Evolutionary conservation across 2,329 filamentous ascomycete genomes (phyloP), one percentile per base, ranked within the genome.

Genomic region (Claviceps lovelessii): DNA sequence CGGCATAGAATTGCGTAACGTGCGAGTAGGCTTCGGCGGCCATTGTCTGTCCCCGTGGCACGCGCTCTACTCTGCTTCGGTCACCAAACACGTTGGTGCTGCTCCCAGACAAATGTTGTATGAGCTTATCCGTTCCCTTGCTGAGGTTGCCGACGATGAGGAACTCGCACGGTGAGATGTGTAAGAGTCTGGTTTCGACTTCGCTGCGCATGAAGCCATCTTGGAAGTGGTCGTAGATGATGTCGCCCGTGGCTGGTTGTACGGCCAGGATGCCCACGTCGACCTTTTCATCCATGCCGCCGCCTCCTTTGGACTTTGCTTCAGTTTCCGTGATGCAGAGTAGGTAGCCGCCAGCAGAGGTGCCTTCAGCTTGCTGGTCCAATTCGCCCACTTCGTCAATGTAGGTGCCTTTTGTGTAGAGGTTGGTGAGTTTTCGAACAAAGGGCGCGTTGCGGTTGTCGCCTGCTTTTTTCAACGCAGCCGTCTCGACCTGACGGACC

Each of bases 401-500:
- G 62, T 97, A 98, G 2, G 93, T 98, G 47, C 90, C 93, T 68
- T 97, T 98, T 9, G 93, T 98, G 70, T 98, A 98, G 7, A 98
- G 77, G 64, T 95, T 96, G 17, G 93, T 97, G 63, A 98, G 81
- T 63, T 95, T 93, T 41, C 93, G 83, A 42, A 89, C 81, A 62
- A 98, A 98, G 0, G 93, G 90, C 0, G 90, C 81, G 65, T 95
- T 96, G 56, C 88, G 83, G 68, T 97, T 98, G 66, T 95, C 90
- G 48, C 93, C 91, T 1, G 83, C 93, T 59, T 95, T 95, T 68
- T 98, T 98, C 57, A 98, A 73, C 0, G 93, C 93, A 2, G 93
- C 93, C 0, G 93, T 98, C 70, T 98, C 93, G 33, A 95, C 76
- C 69, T 98, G 93, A 33, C 91, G 80, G 10, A 98, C 91, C 4